Conservation (phyloP, 2,329 filamentous ascomycete species). For the Penicillium italicum region DNA sequence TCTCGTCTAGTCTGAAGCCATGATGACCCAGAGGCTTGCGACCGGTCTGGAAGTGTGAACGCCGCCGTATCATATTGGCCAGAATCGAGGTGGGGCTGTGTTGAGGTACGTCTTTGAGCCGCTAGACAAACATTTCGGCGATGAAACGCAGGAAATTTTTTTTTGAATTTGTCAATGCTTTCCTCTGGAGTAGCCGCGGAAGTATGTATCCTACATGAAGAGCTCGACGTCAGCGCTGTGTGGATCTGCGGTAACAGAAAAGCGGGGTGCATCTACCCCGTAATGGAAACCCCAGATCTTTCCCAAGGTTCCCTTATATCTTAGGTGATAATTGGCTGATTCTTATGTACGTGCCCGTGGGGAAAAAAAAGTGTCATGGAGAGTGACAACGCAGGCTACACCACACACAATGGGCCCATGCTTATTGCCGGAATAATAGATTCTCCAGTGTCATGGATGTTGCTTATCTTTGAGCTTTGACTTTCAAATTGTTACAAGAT, state of each 20-base stretch:
- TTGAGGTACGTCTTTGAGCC: not conserved
- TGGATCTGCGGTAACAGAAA: not conserved
- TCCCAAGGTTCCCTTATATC: not conserved
- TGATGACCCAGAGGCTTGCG: slow-evolving; percentile 14
- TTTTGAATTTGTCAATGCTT: not conserved
- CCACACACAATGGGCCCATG: too few relatives aligned
- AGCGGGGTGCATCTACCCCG: not conserved
- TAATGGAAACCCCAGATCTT: not conserved
- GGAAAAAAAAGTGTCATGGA: too few relatives aligned
- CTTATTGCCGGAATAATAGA: not conserved
- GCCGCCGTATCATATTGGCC: slow-evolving; percentile 13
- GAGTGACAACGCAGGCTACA: too few relatives aligned
- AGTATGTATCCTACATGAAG: not conserved
- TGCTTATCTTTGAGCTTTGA: not conserved
- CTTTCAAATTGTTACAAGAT: not conserved
- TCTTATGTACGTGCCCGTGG: not conserved
- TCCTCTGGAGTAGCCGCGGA: not conserved
- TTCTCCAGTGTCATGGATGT: not conserved
- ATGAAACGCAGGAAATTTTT: too few relatives aligned
- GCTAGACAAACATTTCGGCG: not conserved
- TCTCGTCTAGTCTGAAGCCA: slow-evolving; percentile 4
- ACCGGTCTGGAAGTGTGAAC: slow-evolving; percentile 14
- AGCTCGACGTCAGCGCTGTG: not conserved
- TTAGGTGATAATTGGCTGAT: not conserved
- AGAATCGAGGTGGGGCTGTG: not conserved